These are phyloP conservation scores for Metschnikowia kofuensis DNA, from an alignment of 805 yeast species.

Conservation along the genomic window DNA sequence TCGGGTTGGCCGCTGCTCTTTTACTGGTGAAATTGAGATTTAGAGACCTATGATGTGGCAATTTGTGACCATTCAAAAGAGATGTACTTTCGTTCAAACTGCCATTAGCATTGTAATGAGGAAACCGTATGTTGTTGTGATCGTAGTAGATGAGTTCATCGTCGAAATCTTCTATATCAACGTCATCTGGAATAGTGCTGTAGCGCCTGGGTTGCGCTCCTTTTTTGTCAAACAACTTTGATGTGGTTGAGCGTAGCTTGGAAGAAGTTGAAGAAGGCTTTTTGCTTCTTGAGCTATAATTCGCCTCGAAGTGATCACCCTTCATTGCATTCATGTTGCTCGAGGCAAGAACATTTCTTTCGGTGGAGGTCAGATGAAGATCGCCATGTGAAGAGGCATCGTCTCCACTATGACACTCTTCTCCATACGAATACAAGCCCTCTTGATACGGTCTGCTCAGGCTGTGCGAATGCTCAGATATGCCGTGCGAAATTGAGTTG, in stretches of 20 bases:
- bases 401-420: constrained; percentile 26
- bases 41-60: constrained; percentile 42
- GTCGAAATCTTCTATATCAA: constrained; percentile 52
- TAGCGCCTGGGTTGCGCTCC: constrained; percentile 72
- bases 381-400: constrained; percentile 33
- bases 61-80: constrained; percentile 23
- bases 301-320: constrained; percentile 1
- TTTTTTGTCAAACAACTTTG: constrained; percentile 68
- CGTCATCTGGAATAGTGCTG: constrained; percentile 67
- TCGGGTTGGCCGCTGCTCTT: constrained; percentile 19
- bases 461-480: constrained; percentile 16
- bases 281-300: constrained; percentile 22
- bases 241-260: constrained; percentile 63
- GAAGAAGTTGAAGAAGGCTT: constrained; percentile 32
- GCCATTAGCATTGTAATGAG: constrained; percentile 26
- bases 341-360: constrained; percentile 4
- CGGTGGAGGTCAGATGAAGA: constrained; percentile 14
- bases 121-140: constrained; percentile 36
- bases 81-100: constrained; percentile 32
- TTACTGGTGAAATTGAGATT: constrained; percentile 31
- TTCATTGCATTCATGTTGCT: constrained; percentile 1
- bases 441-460: constrained; percentile 26
- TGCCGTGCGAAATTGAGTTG: neutral
- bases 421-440: constrained; percentile 26
- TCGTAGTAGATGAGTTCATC: constrained; percentile 50